Base-by-base conservation (phyloP, 345 rosid species). In the Corchorus capsularis region DNA sequence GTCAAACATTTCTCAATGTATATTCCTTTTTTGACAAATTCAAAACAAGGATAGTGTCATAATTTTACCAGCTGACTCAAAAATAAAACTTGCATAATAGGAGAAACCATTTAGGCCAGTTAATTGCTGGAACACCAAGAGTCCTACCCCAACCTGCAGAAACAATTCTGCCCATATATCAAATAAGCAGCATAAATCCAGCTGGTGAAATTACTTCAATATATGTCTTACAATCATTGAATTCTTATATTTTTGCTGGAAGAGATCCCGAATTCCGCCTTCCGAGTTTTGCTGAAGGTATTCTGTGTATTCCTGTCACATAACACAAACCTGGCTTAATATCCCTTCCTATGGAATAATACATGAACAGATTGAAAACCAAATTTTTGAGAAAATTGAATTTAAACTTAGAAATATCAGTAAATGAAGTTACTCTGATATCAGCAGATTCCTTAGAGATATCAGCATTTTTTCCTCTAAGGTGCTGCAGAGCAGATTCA, bases 391-490 rank as follows among this genome's bases (percentile, higher is more conserved):
- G 5, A 39, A 39, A 4, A 3, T 39, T 39, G 2, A 39, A 6
- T 0, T 39, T 39, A 3, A 3, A 39, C 8, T 34, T 34, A 8
- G 37, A 20, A n/a, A 66, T 5, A 57, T n/a, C 2, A 72, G 41
- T 10, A 37, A 1, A 11, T 37, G 68, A 64, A 46, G 17, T 77
- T 76, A 91, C 94, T 52, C 3, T 70, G 71, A 92, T 90, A 43
- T 85, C 86, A 59, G 82, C 72, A 20, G 90, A 83, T 77, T 90
- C 97, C 50, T 69, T 69, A 50, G 83, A 79, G 71, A 89, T 76
- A 80, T 88, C 77, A 20, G 80, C 79, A 3, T 76, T 69, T 14
- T 77, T 74, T 46, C 96, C 96, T 59, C 92, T 79, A 50, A 89
- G 83, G 39, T 80, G 43, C 54, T 65, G 87, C 19, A 88, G 78